Evolutionary conservation across 2,329 filamentous ascomycete genomes (phyloP), one percentile per base, ranked within the genome.

Genomic region (Sporothrix pseudoabietina): DNA sequence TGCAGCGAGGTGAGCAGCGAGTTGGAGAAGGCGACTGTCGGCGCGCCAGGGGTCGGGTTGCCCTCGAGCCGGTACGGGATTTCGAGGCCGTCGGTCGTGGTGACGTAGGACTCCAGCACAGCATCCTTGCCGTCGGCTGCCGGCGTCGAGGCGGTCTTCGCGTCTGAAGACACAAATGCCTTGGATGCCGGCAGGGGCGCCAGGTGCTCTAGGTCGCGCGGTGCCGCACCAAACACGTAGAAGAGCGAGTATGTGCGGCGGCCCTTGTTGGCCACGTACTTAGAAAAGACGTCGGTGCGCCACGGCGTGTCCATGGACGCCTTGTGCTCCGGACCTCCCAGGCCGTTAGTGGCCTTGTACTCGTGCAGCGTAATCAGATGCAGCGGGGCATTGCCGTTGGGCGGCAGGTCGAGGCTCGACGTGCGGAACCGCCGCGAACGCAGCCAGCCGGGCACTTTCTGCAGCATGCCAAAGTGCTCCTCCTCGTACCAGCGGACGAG

Each of bases 41-140:
- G 93, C 0, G 93, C 92, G 26, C 87, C 79, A 0, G 90, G 88
- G 44, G 90, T 85, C 0, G 87, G 78, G 76, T 88, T 91, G 72
- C 94, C 94, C 80, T 96, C 92, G 1, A 97, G 86, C 16, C 89
- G 87, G 82, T 93, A 97, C 0, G 89, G 89, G 16, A 97, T 86
- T 2, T 83, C 80, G 6, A 94, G 89, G 0, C 89, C 89, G 78
- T 97, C 93, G 0, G 84, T 78, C 0, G 71, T 89, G 0, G 89
- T 91, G 75, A 94, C 82, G 77, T 87, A 92, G 0, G 92, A 94
- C 75, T 87, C 83, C 74, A 95, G 87, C 2, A 86, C 84, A 1
- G 89, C 83, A n/a, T 83, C 77, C 39, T 32, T 7, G 1, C 10
- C 14, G 9, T 2, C 84, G 26, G 35, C 35, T 82, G 0, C 22